phyloP scores from a whole-genome alignment of 768 basidiomycete species.

The Dendrothele bispora region DNA sequence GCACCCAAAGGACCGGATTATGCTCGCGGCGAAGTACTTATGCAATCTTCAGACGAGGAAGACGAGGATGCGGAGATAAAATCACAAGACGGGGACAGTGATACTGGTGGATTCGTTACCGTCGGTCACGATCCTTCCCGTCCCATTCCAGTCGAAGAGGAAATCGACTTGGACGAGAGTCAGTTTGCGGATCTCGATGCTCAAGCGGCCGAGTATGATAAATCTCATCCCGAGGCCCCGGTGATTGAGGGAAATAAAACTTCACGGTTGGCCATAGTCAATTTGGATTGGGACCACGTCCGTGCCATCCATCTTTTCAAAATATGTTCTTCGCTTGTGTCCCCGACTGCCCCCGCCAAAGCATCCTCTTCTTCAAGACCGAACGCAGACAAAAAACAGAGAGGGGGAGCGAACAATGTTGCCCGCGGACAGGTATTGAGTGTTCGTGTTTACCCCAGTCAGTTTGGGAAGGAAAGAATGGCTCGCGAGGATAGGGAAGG shows the following conservation, averaged over 20 bases:
- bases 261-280: conserved; percentile 83
- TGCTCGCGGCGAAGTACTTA: conserved; percentile 84
- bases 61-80: conserved; percentile 35
- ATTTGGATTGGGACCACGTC: conserved; percentile 98
- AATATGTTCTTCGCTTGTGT: conserved; percentile 86
- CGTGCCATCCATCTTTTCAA: conserved; percentile 88
- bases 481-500: conserved; percentile 87
- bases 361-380: conserved; percentile 22
- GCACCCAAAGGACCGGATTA: conserved; percentile 60
- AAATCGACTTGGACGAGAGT: conserved; percentile 82
- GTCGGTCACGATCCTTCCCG: conserved; percentile 48
- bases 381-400: conserved; percentile 15
- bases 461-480: conserved; percentile 89
- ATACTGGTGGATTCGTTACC: conserved; percentile 46
- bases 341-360: conserved; percentile 49
- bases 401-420: conserved; percentile 27
- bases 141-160: conserved; percentile 44
- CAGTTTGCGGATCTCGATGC: conserved; percentile 71
- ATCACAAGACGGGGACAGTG: conserved; percentile 39
- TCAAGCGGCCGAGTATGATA: conserved; percentile 63
- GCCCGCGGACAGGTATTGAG: conserved; percentile 68
- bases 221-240: conserved; percentile 45
- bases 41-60: conserved; percentile 87
- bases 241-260: conserved; percentile 48
- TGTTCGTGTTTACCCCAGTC: conserved; percentile 88